Evolutionary conservation across 2,329 filamentous ascomycete species (phyloP).

Genomic region (Claviceps pazoutovae): DNA sequence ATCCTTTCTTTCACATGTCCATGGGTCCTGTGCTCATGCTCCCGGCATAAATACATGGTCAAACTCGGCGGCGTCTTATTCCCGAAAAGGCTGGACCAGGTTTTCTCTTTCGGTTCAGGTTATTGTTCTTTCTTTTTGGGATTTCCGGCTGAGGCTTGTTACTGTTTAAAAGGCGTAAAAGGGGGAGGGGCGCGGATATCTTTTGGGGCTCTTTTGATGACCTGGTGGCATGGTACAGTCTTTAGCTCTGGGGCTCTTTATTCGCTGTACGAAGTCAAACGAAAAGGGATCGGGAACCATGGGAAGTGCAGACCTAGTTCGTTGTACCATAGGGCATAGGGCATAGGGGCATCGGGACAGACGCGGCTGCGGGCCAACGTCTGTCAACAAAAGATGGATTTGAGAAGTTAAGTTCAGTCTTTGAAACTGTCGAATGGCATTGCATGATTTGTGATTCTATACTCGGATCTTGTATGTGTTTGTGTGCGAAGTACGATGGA

Average conservation of each 20-base stretch:
- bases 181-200: neutral
- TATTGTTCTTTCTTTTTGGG: neutral
- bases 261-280: slow-evolving; percentile 4
- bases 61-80: neutral
- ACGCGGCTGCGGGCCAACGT: neutral
- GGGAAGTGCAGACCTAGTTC: neutral
- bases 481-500: neutral
- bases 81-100: neutral
- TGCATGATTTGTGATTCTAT: neutral
- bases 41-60: neutral
- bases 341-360: neutral
- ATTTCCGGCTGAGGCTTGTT: slow-evolving; percentile 1
- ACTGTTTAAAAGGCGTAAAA: slow-evolving; percentile 1
- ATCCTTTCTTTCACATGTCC: neutral
- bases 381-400: neutral
- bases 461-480: neutral
- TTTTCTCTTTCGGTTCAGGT: neutral
- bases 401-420: neutral
- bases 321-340: slow-evolving; percentile 2
- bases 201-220: neutral
- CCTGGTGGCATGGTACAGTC: neutral
- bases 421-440: neutral
- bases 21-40: neutral
- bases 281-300: neutral
- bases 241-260: neutral